Evolutionary conservation across 1,284 basidiomycete genomes (phyloP), one percentile per base, ranked within the genome.

Genomic region (Pholiota adiposa): DNA sequence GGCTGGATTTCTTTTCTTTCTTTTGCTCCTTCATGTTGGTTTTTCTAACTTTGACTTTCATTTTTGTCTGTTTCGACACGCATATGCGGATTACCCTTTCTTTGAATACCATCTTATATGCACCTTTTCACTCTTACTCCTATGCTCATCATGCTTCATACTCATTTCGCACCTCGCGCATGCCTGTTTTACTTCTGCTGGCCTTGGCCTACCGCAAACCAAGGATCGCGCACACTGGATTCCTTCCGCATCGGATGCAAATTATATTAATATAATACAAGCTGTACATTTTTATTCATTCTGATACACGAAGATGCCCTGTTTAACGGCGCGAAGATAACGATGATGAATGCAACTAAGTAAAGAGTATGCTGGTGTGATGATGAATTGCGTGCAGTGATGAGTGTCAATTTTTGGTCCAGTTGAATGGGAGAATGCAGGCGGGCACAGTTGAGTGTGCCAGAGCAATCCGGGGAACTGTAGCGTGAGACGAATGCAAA

Each of bases 391-490:
- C 33, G n/a, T n/a, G 51, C 16, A 21, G 23, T 40, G 21, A 12
- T 49, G 27, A 21, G 18, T 23, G 4, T n/a, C n/a, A 40, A 18
- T 14, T 21, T 38, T 50, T 29, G 54, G 40, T 78, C 77, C 56
- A 72, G 69, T 70, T 72, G 68, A 72, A 70, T 72, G 70, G 64
- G 54, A 38, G 23, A 23, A 46, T 48, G 27, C n/a, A 46, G 36
- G 51, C 62, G 62, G 62, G 61, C 36, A 61, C 67, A 69, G 68
- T 71, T 72, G 69, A 73, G 62, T 69, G 69, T 64, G 23, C 54
- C 23, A 29, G 25, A n/a, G 59, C 59, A 23, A 46, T 46, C 43
- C 43, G 43, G 23, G 43, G 21, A 38, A 38, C 4, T 38, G 16
- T 46, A 8, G 21, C 14, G 57, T 36, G 44, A 43, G 18, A 23